Evolutionary conservation across 2,329 filamentous ascomycete species (phyloP), one percentile per base, ranked within the genome.

Genomic region (Erysiphe pulchra): DNA sequence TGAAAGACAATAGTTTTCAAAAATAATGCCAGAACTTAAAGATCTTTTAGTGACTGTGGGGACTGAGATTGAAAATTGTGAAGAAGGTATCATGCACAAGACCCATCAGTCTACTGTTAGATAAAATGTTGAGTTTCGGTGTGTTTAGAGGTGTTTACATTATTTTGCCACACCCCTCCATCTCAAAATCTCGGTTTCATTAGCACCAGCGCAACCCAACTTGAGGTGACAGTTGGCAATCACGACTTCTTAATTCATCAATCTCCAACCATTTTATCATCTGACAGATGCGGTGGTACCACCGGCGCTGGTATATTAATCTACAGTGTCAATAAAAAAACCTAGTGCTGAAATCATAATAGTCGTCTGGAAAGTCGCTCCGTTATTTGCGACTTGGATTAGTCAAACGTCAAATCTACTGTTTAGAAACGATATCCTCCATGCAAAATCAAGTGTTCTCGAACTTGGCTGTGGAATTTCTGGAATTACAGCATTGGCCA

Each of bases 291-390:
- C 28, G 77, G 70, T 12, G 80, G 79, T 1, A 85, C 80, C 1
- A 85, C 80, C 1, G 78, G 80, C 41, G 80, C 80, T 56, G 73
- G 71, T 74, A 59, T 47, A 51, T 51, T 17, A 14, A 8, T 34
- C 3, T 12, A 9, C 14, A 34, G 20, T 34, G 32, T 10, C 11
- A n/a, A n/a, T n/a, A 34, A 4, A 34, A n/a, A 34, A 34, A 34
- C 14, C 11, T 12, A 4, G 32, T 12, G 14, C 32, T 34, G 14
- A 34, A 37, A 46, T 46, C 44, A 47, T 46, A 45, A 36, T 47
- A 80, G 85, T 93, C 16, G 66, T 95, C 9, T 98, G 90, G 90
- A 85, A 81, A 60, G 79, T 93, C 52, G 87, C 84, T 0, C 84
- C 86, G 9, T 65, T 75, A 40, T 76, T 95, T 56, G 82, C 86